A percentile compares a stretch with the other conserved stretches of the same genome.
Conservation (phyloP, 495 filamentous ascomycete species). For the Neohortaea acidophila region DNA sequence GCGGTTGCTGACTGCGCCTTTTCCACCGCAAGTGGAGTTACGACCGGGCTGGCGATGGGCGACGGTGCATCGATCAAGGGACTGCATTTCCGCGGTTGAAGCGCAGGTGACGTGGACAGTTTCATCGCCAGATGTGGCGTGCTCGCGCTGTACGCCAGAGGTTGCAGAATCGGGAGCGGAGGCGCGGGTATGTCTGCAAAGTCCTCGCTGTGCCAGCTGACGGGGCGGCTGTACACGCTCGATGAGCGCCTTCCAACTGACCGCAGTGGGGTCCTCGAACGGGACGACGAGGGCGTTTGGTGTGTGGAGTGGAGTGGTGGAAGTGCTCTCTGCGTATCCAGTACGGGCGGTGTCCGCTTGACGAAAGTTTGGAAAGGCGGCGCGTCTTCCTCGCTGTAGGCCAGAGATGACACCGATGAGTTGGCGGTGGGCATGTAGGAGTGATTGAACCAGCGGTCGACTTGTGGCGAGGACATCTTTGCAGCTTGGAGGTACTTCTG, state of each 20-base stretch:
- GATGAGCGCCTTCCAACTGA: conserved; percentile 9
- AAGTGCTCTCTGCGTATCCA: conserved; percentile 8
- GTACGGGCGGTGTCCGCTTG: conserved; percentile 9
- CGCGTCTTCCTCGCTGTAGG: conserved; percentile 12
- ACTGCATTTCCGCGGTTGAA: conserved; percentile 7
- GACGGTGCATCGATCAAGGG: conserved; percentile 15
- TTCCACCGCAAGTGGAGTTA: background rate
- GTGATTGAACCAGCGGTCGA: conserved; percentile 1
- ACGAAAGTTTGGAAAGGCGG: conserved; percentile 18
- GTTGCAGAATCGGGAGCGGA: conserved; percentile 6
- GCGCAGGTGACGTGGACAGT: background rate
- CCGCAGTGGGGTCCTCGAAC: background rate
- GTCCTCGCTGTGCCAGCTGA: conserved; percentile 7
- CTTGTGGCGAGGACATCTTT: conserved; percentile 11
- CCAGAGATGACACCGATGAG: conserved; percentile 12
- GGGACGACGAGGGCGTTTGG: conserved; percentile 1
- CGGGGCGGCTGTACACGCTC: conserved; percentile 17
- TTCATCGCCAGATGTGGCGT: conserved; percentile 7
- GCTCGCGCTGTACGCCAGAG: conserved; percentile 12
- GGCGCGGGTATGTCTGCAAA: conserved; percentile 8
- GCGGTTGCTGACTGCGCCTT: conserved; percentile 5
- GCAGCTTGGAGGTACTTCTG: no score
- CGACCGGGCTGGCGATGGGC: conserved; percentile 5
- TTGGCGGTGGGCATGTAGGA: background rate
- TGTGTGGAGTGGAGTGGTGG: conserved; percentile 9